phyloP scores from a whole-genome alignment of 345 rosid species.

The Euphorbia peplus region DNA sequence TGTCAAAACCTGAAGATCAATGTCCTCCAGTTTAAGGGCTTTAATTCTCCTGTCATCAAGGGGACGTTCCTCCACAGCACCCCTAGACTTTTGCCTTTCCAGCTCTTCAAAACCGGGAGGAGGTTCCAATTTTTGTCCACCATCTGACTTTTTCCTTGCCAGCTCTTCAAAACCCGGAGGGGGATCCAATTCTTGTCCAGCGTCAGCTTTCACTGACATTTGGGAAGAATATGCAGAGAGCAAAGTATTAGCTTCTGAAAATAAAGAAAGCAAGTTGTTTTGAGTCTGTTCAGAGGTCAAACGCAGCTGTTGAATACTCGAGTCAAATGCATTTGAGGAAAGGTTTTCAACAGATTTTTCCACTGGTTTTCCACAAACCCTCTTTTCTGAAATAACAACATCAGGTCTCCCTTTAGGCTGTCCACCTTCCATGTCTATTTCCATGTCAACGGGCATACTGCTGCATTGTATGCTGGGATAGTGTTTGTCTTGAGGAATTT shows the following conservation, averaged over 20 bases:
- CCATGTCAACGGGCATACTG: slow-evolving; percentile 27
- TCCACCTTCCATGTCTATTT: slow-evolving; percentile 38
- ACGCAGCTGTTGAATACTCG: neutral
- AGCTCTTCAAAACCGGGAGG: slow-evolving; percentile 16
- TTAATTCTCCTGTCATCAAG: neutral
- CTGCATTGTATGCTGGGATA: neutral
- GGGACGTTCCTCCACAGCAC: neutral
- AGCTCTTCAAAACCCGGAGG: slow-evolving; percentile 16
- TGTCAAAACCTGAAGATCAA: neutral
- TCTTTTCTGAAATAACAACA: slow-evolving; percentile 18
- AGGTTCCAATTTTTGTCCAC: neutral
- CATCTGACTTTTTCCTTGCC: neutral
- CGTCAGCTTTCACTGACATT: neutral
- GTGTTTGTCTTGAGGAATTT: slow-evolving; percentile 10
- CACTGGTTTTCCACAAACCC: neutral
- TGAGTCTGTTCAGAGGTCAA: slow-evolving; percentile 1
- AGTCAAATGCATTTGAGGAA: neutral
- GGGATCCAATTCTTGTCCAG: neutral
- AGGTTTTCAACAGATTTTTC: neutral
- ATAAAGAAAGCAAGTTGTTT: neutral
- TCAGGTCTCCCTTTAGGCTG: slow-evolving; percentile 21
- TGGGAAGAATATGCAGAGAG: neutral
- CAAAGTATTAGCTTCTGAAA: neutral
- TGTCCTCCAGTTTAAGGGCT: neutral
- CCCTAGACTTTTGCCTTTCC: neutral